These are phyloP conservation scores for Monotropa hypopitys DNA, from an alignment of 179 eudicot species.

Conservation along the genomic window DNA sequence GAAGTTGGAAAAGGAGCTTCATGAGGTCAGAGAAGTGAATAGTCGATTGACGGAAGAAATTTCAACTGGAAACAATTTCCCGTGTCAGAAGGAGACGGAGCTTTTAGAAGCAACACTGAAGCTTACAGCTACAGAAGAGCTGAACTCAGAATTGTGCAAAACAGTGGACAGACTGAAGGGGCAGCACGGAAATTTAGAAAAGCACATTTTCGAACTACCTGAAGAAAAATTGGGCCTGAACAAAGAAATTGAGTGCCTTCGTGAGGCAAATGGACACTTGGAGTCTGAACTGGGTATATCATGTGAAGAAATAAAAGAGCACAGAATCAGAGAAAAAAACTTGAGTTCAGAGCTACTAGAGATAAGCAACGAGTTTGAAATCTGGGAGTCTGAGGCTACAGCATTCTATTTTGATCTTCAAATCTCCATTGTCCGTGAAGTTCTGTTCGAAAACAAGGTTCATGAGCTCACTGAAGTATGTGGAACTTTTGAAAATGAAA, in stretches of 20 bases:
- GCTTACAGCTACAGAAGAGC: constrained; percentile 27
- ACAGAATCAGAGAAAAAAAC: constrained; percentile 46
- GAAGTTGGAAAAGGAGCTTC: constrained; percentile 38
- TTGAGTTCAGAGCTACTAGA: constrained; percentile 62
- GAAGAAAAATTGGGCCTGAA: constrained; percentile 27
- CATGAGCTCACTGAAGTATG: constrained; percentile 59
- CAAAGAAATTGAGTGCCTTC: constrained; percentile 42
- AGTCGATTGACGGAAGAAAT: constrained; percentile 29
- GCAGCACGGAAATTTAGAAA: constrained; percentile 29
- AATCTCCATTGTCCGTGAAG: constrained; percentile 60
- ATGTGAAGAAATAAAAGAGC: constrained; percentile 55
- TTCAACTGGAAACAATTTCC: constrained; percentile 22
- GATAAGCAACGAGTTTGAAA: constrained; percentile 60
- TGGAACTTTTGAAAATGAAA: constrained; percentile 51
- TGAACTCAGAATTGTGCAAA: constrained; percentile 34
- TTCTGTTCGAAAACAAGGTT: constrained; percentile 55
- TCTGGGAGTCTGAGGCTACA: constrained; percentile 89
- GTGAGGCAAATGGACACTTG: constrained; percentile 36
- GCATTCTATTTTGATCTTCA: constrained; percentile 89
- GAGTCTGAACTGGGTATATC: constrained; percentile 43
- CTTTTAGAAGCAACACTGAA: constrained; percentile 30
- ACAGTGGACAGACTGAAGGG: constrained; percentile 34
- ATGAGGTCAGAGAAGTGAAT: constrained; percentile 33
- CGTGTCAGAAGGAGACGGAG: constrained; percentile 32
- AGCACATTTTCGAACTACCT: constrained; percentile 28